Percentiles rank a stretch among this genome's conserved stretches.
Evolutionary conservation across 306 rosid genomes (phyloP).

Genomic region (Inga laurina): DNA sequence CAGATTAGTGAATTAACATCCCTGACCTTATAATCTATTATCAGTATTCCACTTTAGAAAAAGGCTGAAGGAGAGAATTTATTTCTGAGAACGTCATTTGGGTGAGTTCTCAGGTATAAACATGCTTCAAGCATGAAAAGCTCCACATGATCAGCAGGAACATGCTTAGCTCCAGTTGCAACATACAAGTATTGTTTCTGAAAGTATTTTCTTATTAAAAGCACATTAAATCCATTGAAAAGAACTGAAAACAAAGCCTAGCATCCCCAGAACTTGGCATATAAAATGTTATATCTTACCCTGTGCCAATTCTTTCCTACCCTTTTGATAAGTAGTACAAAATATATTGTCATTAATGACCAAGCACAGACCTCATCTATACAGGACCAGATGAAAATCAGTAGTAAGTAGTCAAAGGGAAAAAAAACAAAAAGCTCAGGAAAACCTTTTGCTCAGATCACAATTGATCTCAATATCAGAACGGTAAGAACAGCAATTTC

Average conservation of each 20-base stretch:
- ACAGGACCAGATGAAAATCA: slow-evolving; percentile 14
- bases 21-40: not conserved
- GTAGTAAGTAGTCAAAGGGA: not conserved
- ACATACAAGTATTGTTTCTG: not conserved
- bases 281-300: not conserved
- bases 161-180: not conserved
- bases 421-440: not conserved
- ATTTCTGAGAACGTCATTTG: slow-evolving; percentile 11
- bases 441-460: slow-evolving; percentile 11
- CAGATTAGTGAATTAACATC: not conserved
- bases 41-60: not conserved
- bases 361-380: not conserved
- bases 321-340: not conserved
- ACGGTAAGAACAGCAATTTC: not conserved
- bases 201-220: not conserved
- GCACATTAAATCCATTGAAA: not conserved
- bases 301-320: not conserved
- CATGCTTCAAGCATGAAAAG: not conserved
- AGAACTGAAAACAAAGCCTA: not conserved
- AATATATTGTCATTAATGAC: not conserved
- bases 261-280: not conserved
- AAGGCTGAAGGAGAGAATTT: not conserved
- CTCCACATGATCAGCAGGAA: not conserved
- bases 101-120: not conserved
- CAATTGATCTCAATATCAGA: not conserved